These are phyloP conservation scores for Raddia distichophylla DNA, from an alignment of 176 grass and related monocot species.

Conservation along the genomic window DNA sequence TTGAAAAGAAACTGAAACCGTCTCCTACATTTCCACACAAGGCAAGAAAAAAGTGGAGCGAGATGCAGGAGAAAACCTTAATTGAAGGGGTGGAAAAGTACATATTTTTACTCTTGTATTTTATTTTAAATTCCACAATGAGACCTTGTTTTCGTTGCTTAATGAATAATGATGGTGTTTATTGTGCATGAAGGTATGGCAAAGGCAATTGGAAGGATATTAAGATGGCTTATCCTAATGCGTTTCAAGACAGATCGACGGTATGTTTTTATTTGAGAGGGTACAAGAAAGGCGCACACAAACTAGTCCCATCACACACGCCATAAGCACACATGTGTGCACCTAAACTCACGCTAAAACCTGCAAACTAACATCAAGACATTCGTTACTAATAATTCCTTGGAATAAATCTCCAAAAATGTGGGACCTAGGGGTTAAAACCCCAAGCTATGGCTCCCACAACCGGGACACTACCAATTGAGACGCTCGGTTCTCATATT, in stretches of 20 bases:
- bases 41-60: conserved; percentile 45
- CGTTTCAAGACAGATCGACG: conserved; percentile 46
- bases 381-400: no score
- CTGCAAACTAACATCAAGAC: no score
- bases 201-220: conserved; percentile 56
- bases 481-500: neutral
- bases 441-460: no score
- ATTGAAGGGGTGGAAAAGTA: conserved; percentile 50
- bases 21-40: conserved; percentile 24
- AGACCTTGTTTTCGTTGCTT: neutral
- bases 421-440: no score
- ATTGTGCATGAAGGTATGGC: conserved; percentile 32
- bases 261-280: neutral
- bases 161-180: conserved; percentile 7
- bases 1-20: neutral
- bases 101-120: neutral
- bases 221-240: conserved; percentile 49
- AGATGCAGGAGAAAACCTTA: conserved; percentile 38
- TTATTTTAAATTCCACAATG: neutral
- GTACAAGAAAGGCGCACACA: no score
- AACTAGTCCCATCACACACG: no score
- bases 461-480: no score
- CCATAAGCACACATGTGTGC: no score
- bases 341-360: no score
- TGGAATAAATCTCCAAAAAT: no score